phyloP scores from a whole-genome alignment of 306 rosid species.

The Trifolium pratense region DNA sequence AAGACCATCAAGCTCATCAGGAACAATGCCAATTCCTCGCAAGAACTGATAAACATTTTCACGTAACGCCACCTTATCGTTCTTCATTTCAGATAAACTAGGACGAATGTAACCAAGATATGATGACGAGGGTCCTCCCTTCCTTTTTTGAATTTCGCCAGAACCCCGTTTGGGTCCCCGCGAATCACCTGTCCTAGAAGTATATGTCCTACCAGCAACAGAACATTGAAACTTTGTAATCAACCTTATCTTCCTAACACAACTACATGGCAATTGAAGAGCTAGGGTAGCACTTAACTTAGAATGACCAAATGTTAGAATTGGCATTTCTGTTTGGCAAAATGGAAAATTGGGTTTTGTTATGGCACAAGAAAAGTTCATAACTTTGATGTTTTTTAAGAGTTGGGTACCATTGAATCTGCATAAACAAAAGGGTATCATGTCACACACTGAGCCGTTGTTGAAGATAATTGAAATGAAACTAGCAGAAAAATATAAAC shows the following conservation, averaged over 20 bases:
- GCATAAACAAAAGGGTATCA: constrained; percentile 37
- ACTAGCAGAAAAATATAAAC: constrained; percentile 16
- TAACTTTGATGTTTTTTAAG: constrained; percentile 53
- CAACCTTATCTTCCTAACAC: constrained; percentile 55
- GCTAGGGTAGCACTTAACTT: constrained; percentile 52
- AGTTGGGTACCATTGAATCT: constrained; percentile 48
- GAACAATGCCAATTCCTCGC: constrained; percentile 74
- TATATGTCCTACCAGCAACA: constrained; percentile 53
- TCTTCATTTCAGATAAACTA: constrained; percentile 81
- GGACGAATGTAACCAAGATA: constrained; percentile 62
- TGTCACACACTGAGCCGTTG: constrained; percentile 6
- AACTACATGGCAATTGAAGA: constrained; percentile 48
- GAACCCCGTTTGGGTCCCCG: constrained; percentile 44
- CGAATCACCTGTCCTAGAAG: constrained; percentile 47
- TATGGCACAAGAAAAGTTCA: constrained; percentile 57
- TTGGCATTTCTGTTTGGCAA: constrained; percentile 61
- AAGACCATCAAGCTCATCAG: constrained; percentile 98
- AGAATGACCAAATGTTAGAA: constrained; percentile 53
- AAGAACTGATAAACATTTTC: constrained; percentile 77
- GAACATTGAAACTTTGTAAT: constrained; percentile 58
- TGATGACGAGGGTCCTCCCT: constrained; percentile 58
- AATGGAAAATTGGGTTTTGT: constrained; percentile 64
- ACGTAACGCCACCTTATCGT: constrained; percentile 62
- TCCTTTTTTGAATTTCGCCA: constrained; percentile 47
- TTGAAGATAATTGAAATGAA: constrained; percentile 18